Base-by-base conservation (phyloP, 352 stramenopile species). In the Phytophthora aleatoria region DNA sequence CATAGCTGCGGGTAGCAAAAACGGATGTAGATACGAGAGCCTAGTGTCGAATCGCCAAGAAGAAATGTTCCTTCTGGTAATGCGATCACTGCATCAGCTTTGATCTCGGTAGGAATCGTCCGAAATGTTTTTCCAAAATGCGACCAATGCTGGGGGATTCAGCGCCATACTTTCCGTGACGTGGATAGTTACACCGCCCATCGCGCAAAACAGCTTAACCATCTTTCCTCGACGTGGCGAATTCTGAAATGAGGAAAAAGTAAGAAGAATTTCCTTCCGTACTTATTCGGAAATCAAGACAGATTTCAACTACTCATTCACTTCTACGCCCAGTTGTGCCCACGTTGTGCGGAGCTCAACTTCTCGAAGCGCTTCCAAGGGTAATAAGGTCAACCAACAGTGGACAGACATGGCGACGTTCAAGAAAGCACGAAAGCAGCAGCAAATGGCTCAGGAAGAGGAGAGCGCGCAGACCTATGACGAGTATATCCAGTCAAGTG, bases 331-430 rank as follows among this genome's bases (percentile, higher is more conserved):
- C 16, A 20, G 16, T 30, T 49, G 15, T 49, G 42, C 13, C 42
- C 42, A 6, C 42, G 42, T 49, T 49, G 42, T 49, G 42, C 42
- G 16, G 42, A 20, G 16, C 16, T 20, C 16, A 20, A 20, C 16
- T 20, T 20, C 16, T 20, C 16, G 16, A 20, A 0, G 16, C 16
- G n/a, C 54, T 48, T 74, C 81, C 27, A 93, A 92, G 54, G 85
- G 85, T 33, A 91, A 92, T 67, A 95, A 95, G 57, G 61, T 71
- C 1, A 74, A 48, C 5, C 83, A 94, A 59, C 61, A 85, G 30
- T 95, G 84, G 83, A 87, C 71, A 24, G 74, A 89, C 56, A 91
- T 92, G 85, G 69, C 71, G 1, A 55, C 72, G 15, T 90, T 89
- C 73, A 75, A 74, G 57, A 86, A 81, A 41, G 60, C 76, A 45